Conservation (phyloP, 495 filamentous ascomycete species). For the Aspergillus coremiiformis region DNA sequence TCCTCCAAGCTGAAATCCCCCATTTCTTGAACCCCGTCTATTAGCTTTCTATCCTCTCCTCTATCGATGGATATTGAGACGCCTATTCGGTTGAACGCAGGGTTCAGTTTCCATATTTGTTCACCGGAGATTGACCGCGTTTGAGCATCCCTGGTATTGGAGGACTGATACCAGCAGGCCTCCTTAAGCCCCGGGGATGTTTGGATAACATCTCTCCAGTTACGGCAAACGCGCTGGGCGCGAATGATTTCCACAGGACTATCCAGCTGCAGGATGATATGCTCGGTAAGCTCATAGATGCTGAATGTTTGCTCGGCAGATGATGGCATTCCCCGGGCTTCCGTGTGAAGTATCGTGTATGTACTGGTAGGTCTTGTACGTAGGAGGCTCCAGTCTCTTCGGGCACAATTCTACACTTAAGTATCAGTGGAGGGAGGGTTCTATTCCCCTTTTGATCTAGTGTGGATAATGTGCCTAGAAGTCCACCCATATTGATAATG, state of each 20-base stretch:
- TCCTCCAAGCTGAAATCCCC: conserved; percentile 4
- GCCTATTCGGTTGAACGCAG: conserved; percentile 4
- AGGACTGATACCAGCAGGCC: conserved; percentile 5
- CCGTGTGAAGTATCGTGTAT: background rate
- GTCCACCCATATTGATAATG: too few relatives aligned
- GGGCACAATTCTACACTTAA: background rate
- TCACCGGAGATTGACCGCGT: background rate
- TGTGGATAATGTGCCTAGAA: too few relatives aligned
- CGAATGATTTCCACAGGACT: conserved; percentile 5
- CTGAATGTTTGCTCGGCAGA: background rate
- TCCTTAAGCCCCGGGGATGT: conserved; percentile 3
- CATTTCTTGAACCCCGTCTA: background rate
- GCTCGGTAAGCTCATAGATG: conserved; percentile 5
- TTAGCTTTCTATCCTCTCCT: background rate
- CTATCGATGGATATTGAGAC: background rate
- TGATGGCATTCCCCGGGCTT: conserved; percentile 1
- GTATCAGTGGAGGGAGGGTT: background rate
- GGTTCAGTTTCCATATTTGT: conserved; percentile 1
- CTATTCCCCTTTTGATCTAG: too few relatives aligned
- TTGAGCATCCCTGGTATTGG: background rate
- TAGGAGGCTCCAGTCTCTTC: background rate
- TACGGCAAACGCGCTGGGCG: conserved; percentile 3
- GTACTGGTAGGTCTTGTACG: background rate
- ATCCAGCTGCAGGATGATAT: conserved; percentile 2
- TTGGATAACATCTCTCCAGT: conserved; percentile 6